Conservation (phyloP, 1,284 basidiomycete species). For the Pisolithus thermaeus region DNA sequence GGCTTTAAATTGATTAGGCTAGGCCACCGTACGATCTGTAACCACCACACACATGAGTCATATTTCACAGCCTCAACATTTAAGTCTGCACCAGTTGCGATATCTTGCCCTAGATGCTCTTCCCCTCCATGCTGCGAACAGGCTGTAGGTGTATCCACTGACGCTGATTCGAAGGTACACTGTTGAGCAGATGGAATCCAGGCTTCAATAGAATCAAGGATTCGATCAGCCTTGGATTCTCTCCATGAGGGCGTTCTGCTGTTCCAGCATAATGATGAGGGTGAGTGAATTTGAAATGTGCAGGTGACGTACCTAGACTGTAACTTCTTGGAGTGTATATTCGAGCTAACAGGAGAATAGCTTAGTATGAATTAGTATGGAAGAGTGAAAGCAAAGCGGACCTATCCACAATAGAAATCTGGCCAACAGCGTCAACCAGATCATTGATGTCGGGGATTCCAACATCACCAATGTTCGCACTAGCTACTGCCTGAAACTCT, state of each 20-base stretch:
- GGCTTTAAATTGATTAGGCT: background rate
- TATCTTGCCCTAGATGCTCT: background rate
- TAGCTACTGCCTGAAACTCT: too few species aligned
- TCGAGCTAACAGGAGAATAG: too few species aligned
- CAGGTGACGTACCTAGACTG: background rate
- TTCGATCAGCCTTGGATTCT: background rate
- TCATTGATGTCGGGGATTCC: too few species aligned
- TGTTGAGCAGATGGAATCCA: background rate
- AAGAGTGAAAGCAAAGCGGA: too few species aligned
- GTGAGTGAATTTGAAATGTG: background rate
- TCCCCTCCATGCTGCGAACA: background rate
- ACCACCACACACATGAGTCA: slow-evolving; percentile 1
- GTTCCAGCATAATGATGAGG: background rate
- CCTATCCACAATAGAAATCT: too few species aligned
- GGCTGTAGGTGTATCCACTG: background rate
- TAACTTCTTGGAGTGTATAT: too few species aligned
- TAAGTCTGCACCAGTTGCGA: background rate
- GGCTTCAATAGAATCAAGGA: background rate
- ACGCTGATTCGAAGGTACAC: background rate
- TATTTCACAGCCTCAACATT: background rate
- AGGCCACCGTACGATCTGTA: background rate
- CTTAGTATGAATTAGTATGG: too few species aligned
- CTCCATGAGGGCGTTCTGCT: background rate
- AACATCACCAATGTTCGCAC: too few species aligned
- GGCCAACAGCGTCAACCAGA: too few species aligned